phyloP scores from a whole-genome alignment of 1,284 basidiomycete species.

The Apiotrichum siamense region DNA sequence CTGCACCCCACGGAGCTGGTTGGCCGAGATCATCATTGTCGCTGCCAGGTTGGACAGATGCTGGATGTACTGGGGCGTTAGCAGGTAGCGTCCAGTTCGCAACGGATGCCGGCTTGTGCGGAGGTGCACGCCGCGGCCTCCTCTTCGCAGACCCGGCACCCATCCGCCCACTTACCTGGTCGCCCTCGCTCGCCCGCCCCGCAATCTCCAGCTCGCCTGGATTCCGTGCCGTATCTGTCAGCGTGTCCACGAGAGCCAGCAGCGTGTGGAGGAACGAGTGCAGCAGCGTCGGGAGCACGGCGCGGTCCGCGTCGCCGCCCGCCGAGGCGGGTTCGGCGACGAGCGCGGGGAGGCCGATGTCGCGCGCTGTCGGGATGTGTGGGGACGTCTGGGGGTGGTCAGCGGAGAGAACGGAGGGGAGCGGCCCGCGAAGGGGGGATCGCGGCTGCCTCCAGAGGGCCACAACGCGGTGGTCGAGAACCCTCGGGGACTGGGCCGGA shows the following conservation, averaged over 20 bases:
- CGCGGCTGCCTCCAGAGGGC: neutral
- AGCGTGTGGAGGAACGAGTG: conserved; percentile 43
- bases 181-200: conserved; percentile 37
- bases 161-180: conserved; percentile 29
- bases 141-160: neutral
- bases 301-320: conserved; percentile 15
- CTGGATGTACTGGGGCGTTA: conserved; percentile 39
- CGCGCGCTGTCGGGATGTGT: conserved; percentile 27
- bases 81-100: neutral
- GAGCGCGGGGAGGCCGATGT: conserved; percentile 30
- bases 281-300: conserved; percentile 28
- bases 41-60: conserved; percentile 41
- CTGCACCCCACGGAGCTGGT: conserved; percentile 37
- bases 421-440: too few species aligned
- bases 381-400: conserved; percentile 29
- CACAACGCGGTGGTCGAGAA: too few species aligned
- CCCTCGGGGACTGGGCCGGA: too few species aligned
- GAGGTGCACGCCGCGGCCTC: neutral
- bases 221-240: conserved; percentile 35
- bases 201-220: conserved; percentile 33
- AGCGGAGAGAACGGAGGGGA: neutral
- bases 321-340: conserved; percentile 17
- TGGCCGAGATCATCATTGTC: conserved; percentile 42
- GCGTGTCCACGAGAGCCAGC: conserved; percentile 32
- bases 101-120: too few species aligned